These are phyloP conservation scores for Boletus reticulatus DNA, from an alignment of 768 basidiomycete genomes.

Conservation along the genomic window DNA sequence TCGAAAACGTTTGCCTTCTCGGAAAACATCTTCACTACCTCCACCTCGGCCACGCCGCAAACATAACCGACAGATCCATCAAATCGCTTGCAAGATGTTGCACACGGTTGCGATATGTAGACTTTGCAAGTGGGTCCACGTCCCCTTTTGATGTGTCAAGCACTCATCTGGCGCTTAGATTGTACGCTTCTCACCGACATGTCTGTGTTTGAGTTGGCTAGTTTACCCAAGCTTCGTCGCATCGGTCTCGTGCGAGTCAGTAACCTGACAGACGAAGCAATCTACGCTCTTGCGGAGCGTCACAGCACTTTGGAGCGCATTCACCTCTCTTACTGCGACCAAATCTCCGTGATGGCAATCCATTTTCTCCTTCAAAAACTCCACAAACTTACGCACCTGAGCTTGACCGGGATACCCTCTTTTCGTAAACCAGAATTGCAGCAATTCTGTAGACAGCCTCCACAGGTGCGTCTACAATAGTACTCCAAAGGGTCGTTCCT, in stretches of 20 bases:
- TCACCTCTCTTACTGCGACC: constrained; percentile 96
- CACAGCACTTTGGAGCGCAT: constrained; percentile 90
- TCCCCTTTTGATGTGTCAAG: neutral
- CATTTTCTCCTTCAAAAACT: constrained; percentile 87
- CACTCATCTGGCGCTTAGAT: constrained; percentile 44
- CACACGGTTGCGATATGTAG: constrained; percentile 89
- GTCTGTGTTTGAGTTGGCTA: constrained; percentile 89
- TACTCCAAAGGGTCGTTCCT: neutral
- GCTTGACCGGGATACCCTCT: constrained; percentile 93
- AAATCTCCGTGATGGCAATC: constrained; percentile 88
- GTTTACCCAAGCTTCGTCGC: constrained; percentile 84
- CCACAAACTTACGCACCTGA: constrained; percentile 91
- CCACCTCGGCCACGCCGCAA: constrained; percentile 88
- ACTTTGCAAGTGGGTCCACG: constrained; percentile 81
- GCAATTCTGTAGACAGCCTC: constrained; percentile 85
- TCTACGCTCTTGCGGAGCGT: constrained; percentile 83
- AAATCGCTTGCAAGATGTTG: constrained; percentile 81
- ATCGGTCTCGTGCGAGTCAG: constrained; percentile 93
- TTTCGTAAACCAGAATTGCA: constrained; percentile 86
- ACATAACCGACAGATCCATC: constrained; percentile 89
- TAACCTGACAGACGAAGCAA: constrained; percentile 91
- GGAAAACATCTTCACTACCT: constrained; percentile 94
- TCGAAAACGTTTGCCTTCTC: constrained; percentile 80
- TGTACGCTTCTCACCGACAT: constrained; percentile 87
- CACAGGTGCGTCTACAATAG: constrained; percentile 55